Evolutionary conservation across 805 yeast species (phyloP).

Genomic region (Nakazawaea peltata): DNA sequence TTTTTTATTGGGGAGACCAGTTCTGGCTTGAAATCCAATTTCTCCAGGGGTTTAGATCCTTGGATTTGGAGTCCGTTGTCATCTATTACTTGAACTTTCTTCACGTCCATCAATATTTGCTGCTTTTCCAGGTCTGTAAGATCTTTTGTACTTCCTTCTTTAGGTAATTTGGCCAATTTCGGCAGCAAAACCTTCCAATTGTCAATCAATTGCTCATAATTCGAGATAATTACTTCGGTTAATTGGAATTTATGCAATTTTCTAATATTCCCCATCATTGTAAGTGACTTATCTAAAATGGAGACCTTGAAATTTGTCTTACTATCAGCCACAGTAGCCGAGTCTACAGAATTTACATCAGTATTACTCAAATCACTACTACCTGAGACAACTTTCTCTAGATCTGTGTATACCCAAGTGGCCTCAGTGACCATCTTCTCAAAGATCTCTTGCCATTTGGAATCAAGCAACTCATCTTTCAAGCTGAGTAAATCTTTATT

Average conservation of each 20-base stretch:
- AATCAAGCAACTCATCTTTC: slow-evolving; percentile 38
- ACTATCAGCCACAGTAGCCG: too few species aligned
- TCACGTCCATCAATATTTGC: background rate
- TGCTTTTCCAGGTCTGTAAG: too few species aligned
- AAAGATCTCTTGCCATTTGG: slow-evolving; percentile 50
- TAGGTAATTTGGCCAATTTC: background rate
- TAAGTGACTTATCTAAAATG: slow-evolving; percentile 11
- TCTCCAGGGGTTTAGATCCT: too few species aligned
- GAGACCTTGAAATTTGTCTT: slow-evolving; percentile 5
- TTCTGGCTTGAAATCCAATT: too few species aligned
- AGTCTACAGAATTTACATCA: too few species aligned
- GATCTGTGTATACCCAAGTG: too few species aligned
- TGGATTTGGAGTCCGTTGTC: too few species aligned
- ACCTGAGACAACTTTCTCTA: too few species aligned
- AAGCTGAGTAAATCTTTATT: slow-evolving; percentile 31
- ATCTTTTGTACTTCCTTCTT: too few species aligned
- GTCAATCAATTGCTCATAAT: slow-evolving; percentile 5
- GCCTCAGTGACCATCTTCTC: slow-evolving; percentile 36
- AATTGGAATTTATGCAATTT: slow-evolving; percentile 10
- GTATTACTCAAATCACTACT: too few species aligned
- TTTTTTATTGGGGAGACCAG: too few species aligned
- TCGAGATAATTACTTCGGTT: background rate
- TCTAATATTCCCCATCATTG: slow-evolving; percentile 15
- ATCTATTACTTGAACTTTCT: too few species aligned
- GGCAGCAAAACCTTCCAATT: slow-evolving; percentile 3